phyloP scores from a whole-genome alignment of 192 early-diverging fungal species.

The Linnemannia hyalina region DNA sequence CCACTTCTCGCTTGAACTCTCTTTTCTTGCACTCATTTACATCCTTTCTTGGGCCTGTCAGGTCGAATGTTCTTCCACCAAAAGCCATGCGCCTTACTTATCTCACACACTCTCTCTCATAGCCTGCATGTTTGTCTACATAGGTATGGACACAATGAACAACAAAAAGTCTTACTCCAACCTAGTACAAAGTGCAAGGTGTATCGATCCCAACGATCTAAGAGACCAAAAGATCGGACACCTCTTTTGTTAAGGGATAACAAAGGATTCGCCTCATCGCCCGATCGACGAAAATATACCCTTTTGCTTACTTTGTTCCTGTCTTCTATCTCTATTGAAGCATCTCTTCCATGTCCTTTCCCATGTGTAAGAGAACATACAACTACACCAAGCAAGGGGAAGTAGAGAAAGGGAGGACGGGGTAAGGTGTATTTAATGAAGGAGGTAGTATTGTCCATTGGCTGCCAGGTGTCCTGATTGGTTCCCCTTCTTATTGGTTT shows the following conservation, averaged over 20 bases:
- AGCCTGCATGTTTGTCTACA: too few species aligned
- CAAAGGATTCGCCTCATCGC: background rate
- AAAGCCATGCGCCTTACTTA: too few species aligned
- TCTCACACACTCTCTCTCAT: too few species aligned
- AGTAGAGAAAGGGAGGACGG: background rate
- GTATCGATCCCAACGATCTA: constrained; percentile 4
- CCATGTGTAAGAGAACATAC: background rate
- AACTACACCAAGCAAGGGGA: background rate
- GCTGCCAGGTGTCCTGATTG: background rate
- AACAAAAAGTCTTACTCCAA: background rate
- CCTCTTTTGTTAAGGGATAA: background rate
- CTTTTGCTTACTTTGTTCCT: background rate
- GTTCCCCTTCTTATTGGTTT: background rate
- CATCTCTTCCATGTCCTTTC: background rate
- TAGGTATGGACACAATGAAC: background rate
- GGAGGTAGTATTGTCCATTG: background rate
- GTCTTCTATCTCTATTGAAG: too few species aligned
- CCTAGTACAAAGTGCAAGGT: background rate
- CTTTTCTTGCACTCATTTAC: too few species aligned
- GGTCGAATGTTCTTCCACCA: too few species aligned
- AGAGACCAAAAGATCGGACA: background rate
- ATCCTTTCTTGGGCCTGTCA: too few species aligned
- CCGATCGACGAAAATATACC: background rate
- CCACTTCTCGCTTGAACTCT: too few species aligned
- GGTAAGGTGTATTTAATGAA: background rate